A percentile compares a stretch with the other conserved stretches of the same genome.
phyloP scores from a whole-genome alignment of 768 basidiomycete genomes.

The Mycena venus region DNA sequence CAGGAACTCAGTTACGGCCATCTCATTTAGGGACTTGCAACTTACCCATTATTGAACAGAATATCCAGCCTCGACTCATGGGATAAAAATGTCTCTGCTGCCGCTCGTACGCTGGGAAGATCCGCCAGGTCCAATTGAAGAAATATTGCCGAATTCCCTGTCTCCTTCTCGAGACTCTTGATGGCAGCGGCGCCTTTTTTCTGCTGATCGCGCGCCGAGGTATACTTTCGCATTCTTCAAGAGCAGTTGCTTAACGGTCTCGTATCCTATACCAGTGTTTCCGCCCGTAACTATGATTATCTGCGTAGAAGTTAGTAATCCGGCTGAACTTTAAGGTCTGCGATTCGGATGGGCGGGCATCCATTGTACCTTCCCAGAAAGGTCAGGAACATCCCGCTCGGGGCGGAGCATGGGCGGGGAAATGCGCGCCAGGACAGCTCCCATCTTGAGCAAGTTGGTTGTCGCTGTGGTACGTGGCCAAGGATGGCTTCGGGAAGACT shows the following conservation, averaged over 20 bases:
- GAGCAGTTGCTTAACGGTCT: conserved; percentile 50
- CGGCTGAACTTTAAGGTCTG: neutral
- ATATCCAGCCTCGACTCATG: conserved; percentile 37
- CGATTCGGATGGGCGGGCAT: too few relatives aligned
- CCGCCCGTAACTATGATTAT: conserved; percentile 54
- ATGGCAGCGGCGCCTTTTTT: conserved; percentile 37
- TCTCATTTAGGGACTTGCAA: neutral
- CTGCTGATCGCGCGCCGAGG: conserved; percentile 37
- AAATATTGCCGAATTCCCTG: conserved; percentile 36
- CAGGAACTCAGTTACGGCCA: neutral
- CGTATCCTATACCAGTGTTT: conserved; percentile 56
- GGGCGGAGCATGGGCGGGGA: neutral
- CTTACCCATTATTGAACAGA: conserved; percentile 44
- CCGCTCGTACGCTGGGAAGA: conserved; percentile 39
- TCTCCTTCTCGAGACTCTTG: conserved; percentile 42
- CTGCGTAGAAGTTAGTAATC: neutral
- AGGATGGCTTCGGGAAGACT: too few relatives aligned
- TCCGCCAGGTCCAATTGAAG: conserved; percentile 45
- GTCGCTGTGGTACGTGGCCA: neutral
- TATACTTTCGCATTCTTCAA: conserved; percentile 46
- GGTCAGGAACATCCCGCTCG: conserved; percentile 50
- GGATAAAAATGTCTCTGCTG: conserved; percentile 42
- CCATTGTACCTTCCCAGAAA: conserved; percentile 48
- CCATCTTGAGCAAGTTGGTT: neutral
- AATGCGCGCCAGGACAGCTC: neutral